Base-by-base conservation (phyloP, 2,329 filamentous ascomycete genomes). In the Monosporascus sp. region DNA sequence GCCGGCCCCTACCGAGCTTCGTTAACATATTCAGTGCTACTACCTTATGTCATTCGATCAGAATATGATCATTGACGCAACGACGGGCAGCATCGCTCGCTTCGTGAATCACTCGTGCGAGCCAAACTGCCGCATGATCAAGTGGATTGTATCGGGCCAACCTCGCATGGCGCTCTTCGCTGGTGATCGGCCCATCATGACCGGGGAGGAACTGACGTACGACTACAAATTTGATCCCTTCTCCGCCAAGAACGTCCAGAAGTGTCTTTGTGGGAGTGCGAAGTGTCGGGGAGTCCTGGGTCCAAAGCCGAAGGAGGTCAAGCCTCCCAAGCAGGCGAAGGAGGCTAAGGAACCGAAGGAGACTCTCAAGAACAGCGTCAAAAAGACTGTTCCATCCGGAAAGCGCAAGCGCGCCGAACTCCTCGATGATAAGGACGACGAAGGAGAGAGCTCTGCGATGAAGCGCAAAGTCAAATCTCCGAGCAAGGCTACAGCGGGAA, bases 21-120 rank as follows among this genome's bases (percentile, higher is more conserved):
- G 56, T 58, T 60, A 45, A 54, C 51, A 18, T 31, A 20, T 46
- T 25, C 61, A 96, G 89, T 96, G 91, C 72, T 97, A 96, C 71
- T 99, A 99, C 70, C 78, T 99, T 48, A 99, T 99, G 94, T 91
- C 90, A 52, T 97, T 97, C 68, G 92, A 97, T 67, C 91, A 97
- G 70, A 94, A 95, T 70, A 94, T 97, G 85, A 96, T 97, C 64
- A 96, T 99, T 59, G 94, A 99, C 74, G 94, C 93, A 37, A 97
- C 92, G 27, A 90, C 90, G 52, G 94, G 94, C 63, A 96, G 90
- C 60, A 96, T 97, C 71, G 93, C 94, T 64, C 88, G 94, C 52
- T 99, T 99, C 70, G 92, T 99, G 68, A 99, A 99, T 68, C 94
- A 99, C 70, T 96, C 91, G 18, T 99, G 94, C 72, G 87, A 89